Base-by-base conservation (phyloP, 305 asterid species). In the Rubia balearica region DNA sequence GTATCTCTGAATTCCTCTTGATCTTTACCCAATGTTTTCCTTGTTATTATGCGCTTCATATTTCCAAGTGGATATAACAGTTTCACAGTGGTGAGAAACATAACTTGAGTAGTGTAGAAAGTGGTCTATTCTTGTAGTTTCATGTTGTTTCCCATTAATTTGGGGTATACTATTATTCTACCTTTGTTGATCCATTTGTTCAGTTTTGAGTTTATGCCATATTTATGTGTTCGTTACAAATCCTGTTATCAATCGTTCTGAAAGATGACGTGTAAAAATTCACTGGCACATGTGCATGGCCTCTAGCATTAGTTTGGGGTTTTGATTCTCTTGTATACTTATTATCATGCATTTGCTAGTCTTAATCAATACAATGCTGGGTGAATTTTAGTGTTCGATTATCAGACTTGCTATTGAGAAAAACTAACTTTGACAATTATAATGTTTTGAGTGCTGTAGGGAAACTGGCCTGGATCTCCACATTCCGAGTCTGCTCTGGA, bases 391-490 rank as follows among this genome's bases (percentile, higher is more conserved):
- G 36, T 10, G 1, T 27, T 27, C 2, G 33, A 65, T 33, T 10
- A 8, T 40, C 48, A n/a, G 21, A 22, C 38, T 22, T 53, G 65
- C 55, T 53, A 19, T 40, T 33, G 6, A 13, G 36, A 10, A 41
- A 45, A 70, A 9, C 12, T 2, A 24, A 6, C 45, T 21, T 43
- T 74, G 49, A 21, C 56, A 10, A 68, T 16, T 46, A 68, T 17
- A 45, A 68, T 81, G 70, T 48, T 81, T 74, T 79, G 71, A 71
- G 64, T 74, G 76, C 67, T 77, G 51, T 72, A 93, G 97, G 92
- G 91, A 24, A 74, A 96, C 65, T 91, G 92, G 96, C 85, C 96
- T 68, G 90, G 87, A 74, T 82, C 86, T 70, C 81, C 86, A 19
- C 89, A 69, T 73, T 76, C 82, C 27, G 84, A 72, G 74, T 76